phyloP scores from a whole-genome alignment of 345 rosid species.

The Linum tenue region DNA sequence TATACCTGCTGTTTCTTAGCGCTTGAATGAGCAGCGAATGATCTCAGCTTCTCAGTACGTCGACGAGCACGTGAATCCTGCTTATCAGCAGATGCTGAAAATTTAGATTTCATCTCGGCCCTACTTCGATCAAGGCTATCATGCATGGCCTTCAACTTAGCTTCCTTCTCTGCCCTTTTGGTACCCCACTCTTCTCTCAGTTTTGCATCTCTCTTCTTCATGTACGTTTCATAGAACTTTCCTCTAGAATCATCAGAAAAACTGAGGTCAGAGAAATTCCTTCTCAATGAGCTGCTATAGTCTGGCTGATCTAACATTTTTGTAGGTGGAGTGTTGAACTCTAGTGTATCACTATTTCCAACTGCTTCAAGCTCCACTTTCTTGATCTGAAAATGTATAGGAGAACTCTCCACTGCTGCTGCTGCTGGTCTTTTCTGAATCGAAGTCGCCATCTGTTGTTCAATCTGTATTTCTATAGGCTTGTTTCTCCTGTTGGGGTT shows the following conservation, averaged over 20 bases:
- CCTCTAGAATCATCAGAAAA: conserved; percentile 75
- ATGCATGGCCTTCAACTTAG: conserved; percentile 71
- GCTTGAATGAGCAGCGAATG: conserved; percentile 39
- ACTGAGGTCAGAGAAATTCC: conserved; percentile 43
- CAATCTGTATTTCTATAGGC: conserved; percentile 31
- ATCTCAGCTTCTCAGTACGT: conserved; percentile 57
- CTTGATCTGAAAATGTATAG: neutral
- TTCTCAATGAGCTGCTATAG: conserved; percentile 35
- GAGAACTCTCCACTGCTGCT: neutral
- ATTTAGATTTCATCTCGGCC: conserved; percentile 66
- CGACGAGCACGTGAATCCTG: conserved; percentile 33
- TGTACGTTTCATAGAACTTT: conserved; percentile 58
- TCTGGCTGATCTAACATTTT: conserved; percentile 42
- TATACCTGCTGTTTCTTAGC: conserved; percentile 72
- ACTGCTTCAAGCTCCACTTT: neutral
- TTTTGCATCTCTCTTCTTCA: conserved; percentile 78
- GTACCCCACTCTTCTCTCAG: conserved; percentile 74
- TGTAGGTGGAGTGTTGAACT: conserved; percentile 26
- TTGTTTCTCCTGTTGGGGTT: conserved; percentile 60
- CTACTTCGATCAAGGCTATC: conserved; percentile 69
- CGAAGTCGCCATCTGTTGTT: neutral
- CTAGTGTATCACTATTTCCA: conserved; percentile 1
- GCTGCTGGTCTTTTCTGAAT: neutral
- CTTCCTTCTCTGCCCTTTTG: conserved; percentile 66
- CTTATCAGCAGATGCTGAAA: conserved; percentile 35